phyloP scores from a whole-genome alignment of 2,329 filamentous ascomycete genomes.

The Nannizziopsis arthrosporioides region DNA sequence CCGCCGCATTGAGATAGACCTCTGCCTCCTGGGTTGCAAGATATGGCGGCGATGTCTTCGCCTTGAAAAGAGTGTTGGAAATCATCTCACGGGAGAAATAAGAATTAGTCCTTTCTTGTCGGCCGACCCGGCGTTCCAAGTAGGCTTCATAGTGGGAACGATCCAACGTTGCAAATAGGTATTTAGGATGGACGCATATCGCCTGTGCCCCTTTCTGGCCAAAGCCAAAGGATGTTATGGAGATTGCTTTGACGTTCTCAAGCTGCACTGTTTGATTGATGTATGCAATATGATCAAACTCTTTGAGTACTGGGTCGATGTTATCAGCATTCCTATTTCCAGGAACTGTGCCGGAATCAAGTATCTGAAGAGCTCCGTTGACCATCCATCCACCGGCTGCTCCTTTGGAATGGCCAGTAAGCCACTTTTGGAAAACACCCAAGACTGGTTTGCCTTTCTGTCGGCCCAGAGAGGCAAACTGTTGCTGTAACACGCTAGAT shows the following conservation, averaged over 20 bases:
- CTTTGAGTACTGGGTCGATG: constrained; percentile 23
- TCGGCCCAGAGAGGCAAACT: constrained; percentile 29
- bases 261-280: constrained; percentile 20
- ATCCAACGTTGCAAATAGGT: constrained; percentile 17
- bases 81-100: constrained; percentile 5
- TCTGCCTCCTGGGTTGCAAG: not conserved
- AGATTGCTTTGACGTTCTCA: constrained; percentile 26
- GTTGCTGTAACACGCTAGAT: constrained; percentile 25
- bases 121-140: not conserved
- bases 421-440: constrained; percentile 28
- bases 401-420: constrained; percentile 32
- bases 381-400: constrained; percentile 30
- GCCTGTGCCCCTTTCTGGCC: constrained; percentile 35
- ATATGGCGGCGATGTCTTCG: constrained; percentile 3
- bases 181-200: constrained; percentile 28
- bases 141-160: not conserved
- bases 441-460: constrained; percentile 24
- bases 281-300: constrained; percentile 27
- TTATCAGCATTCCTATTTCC: constrained; percentile 32
- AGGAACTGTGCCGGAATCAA: constrained; percentile 24
- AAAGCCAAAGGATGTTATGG: constrained; percentile 36
- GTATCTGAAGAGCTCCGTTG: constrained; percentile 31
- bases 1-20: constrained; percentile 1
- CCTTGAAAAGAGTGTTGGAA: constrained; percentile 1
- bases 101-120: constrained; percentile 1